Percentiles rank a stretch among this genome's conserved stretches.
phyloP scores from a whole-genome alignment of 352 stramenopile genomes.

The Albugo laibachii region DNA sequence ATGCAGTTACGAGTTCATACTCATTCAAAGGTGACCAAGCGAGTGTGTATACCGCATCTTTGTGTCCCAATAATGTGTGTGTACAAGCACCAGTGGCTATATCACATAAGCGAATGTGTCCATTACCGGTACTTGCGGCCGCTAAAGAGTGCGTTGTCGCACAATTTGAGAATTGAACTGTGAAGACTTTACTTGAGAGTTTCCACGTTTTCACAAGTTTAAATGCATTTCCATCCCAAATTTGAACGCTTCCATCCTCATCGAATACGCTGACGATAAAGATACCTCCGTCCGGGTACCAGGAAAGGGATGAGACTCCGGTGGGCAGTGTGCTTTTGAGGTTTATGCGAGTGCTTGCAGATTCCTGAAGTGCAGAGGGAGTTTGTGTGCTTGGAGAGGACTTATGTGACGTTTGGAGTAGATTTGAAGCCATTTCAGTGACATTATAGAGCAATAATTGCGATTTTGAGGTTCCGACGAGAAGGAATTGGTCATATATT shows the following conservation, averaged over 20 bases:
- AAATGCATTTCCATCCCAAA: constrained; percentile 69
- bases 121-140: constrained; percentile 32
- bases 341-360: not conserved
- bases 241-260: constrained; percentile 23
- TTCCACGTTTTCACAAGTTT: constrained; percentile 35
- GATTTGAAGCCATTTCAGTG: not conserved
- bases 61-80: constrained; percentile 57
- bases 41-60: constrained; percentile 52
- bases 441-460: constrained; percentile 36
- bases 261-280: constrained; percentile 64
- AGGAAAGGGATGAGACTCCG: constrained; percentile 60
- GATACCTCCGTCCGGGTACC: constrained; percentile 71
- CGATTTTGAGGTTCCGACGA: constrained; percentile 36
- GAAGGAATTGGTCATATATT: constrained; percentile 27
- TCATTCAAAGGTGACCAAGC: constrained; percentile 54
- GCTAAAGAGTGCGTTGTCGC: constrained; percentile 38
- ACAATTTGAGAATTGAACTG: constrained; percentile 41
- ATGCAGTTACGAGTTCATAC: constrained; percentile 42
- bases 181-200: constrained; percentile 36
- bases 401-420: not conserved
- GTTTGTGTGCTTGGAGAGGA: constrained; percentile 2
- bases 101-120: constrained; percentile 58
- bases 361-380: not conserved
- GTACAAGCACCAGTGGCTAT: constrained; percentile 33
- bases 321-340: not conserved